phyloP scores from a whole-genome alignment of 257 asterid genomes.

The Verbena officinalis region DNA sequence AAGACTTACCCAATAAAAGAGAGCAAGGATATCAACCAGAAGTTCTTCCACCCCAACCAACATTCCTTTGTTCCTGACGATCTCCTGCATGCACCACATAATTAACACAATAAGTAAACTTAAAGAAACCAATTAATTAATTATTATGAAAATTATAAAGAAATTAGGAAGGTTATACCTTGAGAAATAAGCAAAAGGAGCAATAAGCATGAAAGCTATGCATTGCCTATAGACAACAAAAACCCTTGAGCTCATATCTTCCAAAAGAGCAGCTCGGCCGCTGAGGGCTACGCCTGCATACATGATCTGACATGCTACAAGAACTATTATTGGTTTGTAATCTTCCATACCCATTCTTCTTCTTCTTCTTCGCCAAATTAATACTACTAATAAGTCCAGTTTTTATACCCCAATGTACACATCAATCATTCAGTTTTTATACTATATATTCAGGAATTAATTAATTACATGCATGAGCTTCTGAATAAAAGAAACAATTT shows the following conservation, averaged over 20 bases:
- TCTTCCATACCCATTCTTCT: constrained; percentile 44
- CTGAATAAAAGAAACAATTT: not conserved
- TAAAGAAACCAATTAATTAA: too few relatives aligned
- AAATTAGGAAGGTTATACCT: constrained; percentile 13
- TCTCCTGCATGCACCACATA: constrained; percentile 20
- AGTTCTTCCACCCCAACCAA: constrained; percentile 38
- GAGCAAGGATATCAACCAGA: constrained; percentile 33
- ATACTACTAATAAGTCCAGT: too few relatives aligned
- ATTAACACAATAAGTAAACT: too few relatives aligned
- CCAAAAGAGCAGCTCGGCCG: constrained; percentile 43
- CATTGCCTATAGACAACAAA: constrained; percentile 69
- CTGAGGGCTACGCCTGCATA: constrained; percentile 48
- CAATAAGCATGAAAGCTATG: constrained; percentile 49
- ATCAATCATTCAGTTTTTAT: too few relatives aligned
- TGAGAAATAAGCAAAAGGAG: constrained; percentile 38
- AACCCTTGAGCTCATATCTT: constrained; percentile 62
- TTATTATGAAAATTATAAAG: not conserved
- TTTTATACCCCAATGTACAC: too few relatives aligned
- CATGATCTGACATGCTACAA: constrained; percentile 53
- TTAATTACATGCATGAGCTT: not conserved
- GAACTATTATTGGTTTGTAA: constrained; percentile 48
- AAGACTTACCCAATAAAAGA: constrained; percentile 33
- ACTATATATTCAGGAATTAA: not conserved
- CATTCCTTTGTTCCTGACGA: constrained; percentile 19
- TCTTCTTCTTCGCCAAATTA: too few relatives aligned